Conservation (phyloP, 805 yeast species). For the Myxozyma kluyveri region DNA sequence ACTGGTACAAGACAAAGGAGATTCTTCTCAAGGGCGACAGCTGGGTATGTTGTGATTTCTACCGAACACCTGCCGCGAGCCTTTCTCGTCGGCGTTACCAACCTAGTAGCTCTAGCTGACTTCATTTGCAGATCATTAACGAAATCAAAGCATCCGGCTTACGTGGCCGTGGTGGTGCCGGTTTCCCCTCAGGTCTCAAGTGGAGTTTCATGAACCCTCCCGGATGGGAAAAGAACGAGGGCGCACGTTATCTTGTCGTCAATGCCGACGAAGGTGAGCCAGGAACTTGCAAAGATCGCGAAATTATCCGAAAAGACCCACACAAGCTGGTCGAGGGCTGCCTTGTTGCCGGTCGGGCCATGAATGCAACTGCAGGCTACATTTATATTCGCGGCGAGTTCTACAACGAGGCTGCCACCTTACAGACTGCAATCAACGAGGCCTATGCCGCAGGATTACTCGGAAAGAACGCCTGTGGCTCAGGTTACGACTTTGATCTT, state of each 20-base stretch:
- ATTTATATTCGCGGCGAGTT: constrained; percentile 85
- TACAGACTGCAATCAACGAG: constrained; percentile 82
- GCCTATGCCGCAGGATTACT: constrained; percentile 77
- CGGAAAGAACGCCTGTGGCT: constrained; percentile 84
- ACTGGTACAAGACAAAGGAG: constrained; percentile 90
- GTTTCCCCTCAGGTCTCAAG: constrained; percentile 86
- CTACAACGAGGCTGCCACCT: constrained; percentile 69
- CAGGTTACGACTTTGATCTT: constrained; percentile 80
- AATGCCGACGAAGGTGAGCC: constrained; percentile 96
- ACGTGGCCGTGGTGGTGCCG: constrained; percentile 93
- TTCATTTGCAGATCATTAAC: constrained; percentile 54
- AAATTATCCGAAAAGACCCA: constrained; percentile 86
- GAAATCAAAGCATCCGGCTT: constrained; percentile 81
- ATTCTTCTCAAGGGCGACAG: constrained; percentile 76
- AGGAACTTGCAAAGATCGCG: constrained; percentile 90
- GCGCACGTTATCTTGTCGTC: constrained; percentile 79
- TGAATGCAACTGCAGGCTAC: constrained; percentile 92
- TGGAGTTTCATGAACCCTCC: constrained; percentile 96
- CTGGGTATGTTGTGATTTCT: constrained; percentile 46
- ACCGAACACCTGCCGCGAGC: neutral
- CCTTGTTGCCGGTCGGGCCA: constrained; percentile 81
- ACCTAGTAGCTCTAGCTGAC: neutral
- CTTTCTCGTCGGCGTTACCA: neutral
- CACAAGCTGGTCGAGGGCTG: constrained; percentile 93
- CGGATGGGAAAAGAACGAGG: constrained; percentile 86